Evolutionary conservation across 768 basidiomycete genomes (phyloP).

Genomic region (Piloderma croceum): DNA sequence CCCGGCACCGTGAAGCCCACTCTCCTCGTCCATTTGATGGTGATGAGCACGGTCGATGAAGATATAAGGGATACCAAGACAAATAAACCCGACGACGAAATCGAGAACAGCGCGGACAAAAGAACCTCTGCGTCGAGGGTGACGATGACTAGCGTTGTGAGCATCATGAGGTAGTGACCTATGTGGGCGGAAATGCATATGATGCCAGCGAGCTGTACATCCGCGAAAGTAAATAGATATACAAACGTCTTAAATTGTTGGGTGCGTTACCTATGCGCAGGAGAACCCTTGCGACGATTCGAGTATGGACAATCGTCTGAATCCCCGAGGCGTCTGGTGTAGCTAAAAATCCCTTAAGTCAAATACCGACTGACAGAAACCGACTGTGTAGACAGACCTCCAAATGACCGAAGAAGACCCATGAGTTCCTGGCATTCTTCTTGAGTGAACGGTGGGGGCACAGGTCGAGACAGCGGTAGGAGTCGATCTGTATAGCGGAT

Average conservation of each 20-base stretch:
- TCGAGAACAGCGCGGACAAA: conserved; percentile 50
- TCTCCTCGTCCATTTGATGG: conserved; percentile 56
- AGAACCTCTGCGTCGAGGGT: conserved; percentile 28
- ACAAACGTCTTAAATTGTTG: conserved; percentile 3
- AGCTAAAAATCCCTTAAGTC: too few species aligned
- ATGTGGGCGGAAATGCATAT: conserved; percentile 61
- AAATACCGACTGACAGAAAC: too few species aligned
- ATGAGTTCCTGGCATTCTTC: conserved; percentile 76
- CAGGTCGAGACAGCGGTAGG: conserved; percentile 50
- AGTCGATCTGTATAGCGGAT: conserved; percentile 48
- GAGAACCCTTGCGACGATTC: conserved; percentile 63
- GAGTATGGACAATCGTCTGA: conserved; percentile 48
- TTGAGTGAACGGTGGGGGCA: conserved; percentile 65
- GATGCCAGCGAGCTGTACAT: conserved; percentile 65
- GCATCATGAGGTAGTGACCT: conserved; percentile 58
- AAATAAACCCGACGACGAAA: conserved; percentile 55
- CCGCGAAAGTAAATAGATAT: neutral
- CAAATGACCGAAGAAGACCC: conserved; percentile 46
- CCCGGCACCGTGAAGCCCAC: conserved; percentile 41
- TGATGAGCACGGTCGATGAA: conserved; percentile 52
- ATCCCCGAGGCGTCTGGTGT: conserved; percentile 35
- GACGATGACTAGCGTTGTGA: conserved; percentile 19
- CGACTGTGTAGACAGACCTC: conserved; percentile 20
- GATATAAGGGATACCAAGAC: conserved; percentile 76
- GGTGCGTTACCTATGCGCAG: conserved; percentile 49